phyloP scores from a whole-genome alignment of 2,329 filamentous ascomycete species.

The Aureobasidium uvarum region DNA sequence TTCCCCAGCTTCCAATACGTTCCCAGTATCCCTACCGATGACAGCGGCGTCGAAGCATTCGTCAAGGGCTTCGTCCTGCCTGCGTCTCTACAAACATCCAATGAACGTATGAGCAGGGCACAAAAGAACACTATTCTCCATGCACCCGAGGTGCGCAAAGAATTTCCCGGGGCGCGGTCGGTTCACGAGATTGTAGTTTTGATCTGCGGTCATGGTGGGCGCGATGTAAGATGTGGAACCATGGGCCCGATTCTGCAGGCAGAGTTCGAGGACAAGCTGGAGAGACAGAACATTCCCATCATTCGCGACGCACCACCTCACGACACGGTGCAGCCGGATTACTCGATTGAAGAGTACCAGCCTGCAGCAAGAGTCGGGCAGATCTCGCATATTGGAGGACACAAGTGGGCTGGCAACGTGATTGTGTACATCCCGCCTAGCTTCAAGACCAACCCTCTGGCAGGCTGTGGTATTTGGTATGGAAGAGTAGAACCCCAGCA shows the following conservation, averaged over 20 bases:
- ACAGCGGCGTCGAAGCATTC: conserved; percentile 54
- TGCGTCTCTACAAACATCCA: conserved; percentile 58
- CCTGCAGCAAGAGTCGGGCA: conserved; percentile 61
- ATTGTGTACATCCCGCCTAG: conserved; percentile 72
- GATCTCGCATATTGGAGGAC: conserved; percentile 78
- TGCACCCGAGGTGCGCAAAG: conserved; percentile 48
- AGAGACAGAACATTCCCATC: conserved; percentile 50
- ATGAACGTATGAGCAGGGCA: conserved; percentile 56
- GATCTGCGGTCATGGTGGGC: conserved; percentile 80
- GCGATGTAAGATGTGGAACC: conserved; percentile 79
- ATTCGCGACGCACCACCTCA: conserved; percentile 44
- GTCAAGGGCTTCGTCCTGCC: conserved; percentile 67
- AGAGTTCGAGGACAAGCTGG: conserved; percentile 66
- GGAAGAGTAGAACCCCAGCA: conserved; percentile 72
- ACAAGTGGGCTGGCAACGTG: conserved; percentile 83
- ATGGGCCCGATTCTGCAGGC: conserved; percentile 69
- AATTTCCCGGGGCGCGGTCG: conserved; percentile 58
- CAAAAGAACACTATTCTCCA: conserved; percentile 49
- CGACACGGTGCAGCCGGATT: conserved; percentile 30
- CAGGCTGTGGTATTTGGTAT: conserved; percentile 77
- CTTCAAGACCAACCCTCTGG: conserved; percentile 54
- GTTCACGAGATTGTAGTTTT: conserved; percentile 71
- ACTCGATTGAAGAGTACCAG: conserved; percentile 31
- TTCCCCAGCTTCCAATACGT: conserved; percentile 83
- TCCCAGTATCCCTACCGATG: conserved; percentile 64